phyloP scores from a whole-genome alignment of 208 protist genomes.

The Wallacemonas sp. region DNA sequence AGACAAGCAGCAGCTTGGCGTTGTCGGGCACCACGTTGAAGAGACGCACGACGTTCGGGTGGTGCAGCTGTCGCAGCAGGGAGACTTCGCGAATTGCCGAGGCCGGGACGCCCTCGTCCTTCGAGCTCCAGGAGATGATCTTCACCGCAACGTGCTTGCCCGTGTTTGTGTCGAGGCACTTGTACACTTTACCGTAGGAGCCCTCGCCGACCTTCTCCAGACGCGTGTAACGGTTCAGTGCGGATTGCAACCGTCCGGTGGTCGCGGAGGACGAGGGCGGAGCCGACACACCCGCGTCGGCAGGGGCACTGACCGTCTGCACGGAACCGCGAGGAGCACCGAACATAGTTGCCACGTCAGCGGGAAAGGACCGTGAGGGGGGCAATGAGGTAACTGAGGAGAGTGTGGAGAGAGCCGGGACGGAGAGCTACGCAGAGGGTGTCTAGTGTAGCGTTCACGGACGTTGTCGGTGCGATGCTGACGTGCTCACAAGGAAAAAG shows the following conservation, averaged over 20 bases:
- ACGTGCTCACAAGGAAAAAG: too few species aligned
- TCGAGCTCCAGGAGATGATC: conserved; percentile 62
- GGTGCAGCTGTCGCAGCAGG: conserved; percentile 88
- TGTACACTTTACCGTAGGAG: conserved; percentile 97
- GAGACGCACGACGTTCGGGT: conserved; percentile 93
- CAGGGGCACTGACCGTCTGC: background rate
- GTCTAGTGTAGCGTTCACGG: too few species aligned
- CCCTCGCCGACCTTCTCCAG: conserved; percentile 97
- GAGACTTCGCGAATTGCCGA: conserved; percentile 94
- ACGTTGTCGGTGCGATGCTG: too few species aligned
- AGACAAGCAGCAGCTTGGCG: conserved; percentile 95
- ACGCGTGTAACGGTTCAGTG: conserved; percentile 75
- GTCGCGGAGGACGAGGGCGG: background rate
- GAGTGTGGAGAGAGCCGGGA: too few species aligned
- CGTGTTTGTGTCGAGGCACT: conserved; percentile 83
- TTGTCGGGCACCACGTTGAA: conserved; percentile 95
- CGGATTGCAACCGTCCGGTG: conserved; percentile 3
- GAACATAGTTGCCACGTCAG: too few species aligned
- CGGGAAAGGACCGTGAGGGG: too few species aligned
- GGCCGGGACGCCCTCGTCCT: conserved; percentile 90
- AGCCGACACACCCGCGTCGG: background rate
- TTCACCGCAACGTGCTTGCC: conserved; percentile 83
- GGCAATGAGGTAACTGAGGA: too few species aligned
- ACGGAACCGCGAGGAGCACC: background rate
- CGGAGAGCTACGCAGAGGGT: too few species aligned